Conservation (phyloP, 495 filamentous ascomycete genomes). For the Xylaria telfairii region DNA sequence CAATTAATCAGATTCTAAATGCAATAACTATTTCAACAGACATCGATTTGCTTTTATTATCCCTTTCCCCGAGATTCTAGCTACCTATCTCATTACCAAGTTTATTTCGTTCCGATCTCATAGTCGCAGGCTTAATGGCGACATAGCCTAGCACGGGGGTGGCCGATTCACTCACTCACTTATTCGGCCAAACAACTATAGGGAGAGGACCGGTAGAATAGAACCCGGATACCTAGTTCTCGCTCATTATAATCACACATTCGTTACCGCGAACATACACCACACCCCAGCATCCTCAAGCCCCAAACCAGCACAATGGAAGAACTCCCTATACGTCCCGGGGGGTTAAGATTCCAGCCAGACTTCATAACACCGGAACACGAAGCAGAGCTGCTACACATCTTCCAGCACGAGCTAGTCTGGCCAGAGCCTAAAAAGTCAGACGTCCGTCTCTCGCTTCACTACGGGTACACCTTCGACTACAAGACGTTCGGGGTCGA, state of each 20-base stretch:
- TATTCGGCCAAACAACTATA: neutral
- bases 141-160: neutral
- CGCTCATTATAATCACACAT: no score
- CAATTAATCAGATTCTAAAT: neutral
- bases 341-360: slow-evolving; percentile 24
- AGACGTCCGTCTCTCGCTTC: slow-evolving; percentile 23
- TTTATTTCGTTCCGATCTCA: neutral
- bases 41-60: neutral
- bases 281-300: neutral
- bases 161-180: neutral
- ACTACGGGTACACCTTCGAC: slow-evolving; percentile 36
- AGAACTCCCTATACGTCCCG: slow-evolving; percentile 20
- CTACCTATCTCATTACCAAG: no score
- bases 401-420: slow-evolving; percentile 27
- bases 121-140: neutral
- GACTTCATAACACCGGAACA: slow-evolving; percentile 31
- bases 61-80: neutral
- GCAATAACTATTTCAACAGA: neutral
- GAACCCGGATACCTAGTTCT: no score
- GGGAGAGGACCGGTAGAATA: neutral
- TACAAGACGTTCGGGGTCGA: slow-evolving; percentile 36
- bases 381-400: slow-evolving; percentile 25
- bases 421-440: slow-evolving; percentile 25
- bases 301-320: slow-evolving; percentile 15
- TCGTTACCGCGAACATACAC: no score